Evolutionary conservation across 495 filamentous ascomycete species (phyloP).

Genomic region (Xylaria flabelliformis): DNA sequence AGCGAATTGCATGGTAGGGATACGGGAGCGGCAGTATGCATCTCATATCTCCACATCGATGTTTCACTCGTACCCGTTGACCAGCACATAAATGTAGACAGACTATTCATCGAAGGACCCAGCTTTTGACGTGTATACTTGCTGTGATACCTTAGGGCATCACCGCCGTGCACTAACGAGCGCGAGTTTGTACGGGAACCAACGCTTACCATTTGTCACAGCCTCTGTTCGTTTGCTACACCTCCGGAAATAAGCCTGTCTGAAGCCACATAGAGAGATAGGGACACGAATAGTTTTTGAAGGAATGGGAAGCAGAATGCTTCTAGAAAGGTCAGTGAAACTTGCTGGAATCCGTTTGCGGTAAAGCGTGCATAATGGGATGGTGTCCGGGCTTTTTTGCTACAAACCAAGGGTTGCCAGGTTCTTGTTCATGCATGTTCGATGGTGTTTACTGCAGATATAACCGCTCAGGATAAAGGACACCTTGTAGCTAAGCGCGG

Average conservation of each 20-base stretch:
- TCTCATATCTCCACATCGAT: background rate
- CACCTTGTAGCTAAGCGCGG: constrained; percentile 1
- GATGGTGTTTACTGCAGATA: background rate
- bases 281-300: background rate
- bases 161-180: too few species aligned
- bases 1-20: background rate
- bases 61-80: background rate
- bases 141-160: background rate
- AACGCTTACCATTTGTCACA: background rate
- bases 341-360: background rate
- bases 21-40: background rate
- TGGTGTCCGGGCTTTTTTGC: background rate
- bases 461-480: background rate
- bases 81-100: background rate
- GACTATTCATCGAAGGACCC: background rate
- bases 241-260: too few species aligned
- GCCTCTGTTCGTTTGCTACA: too few species aligned
- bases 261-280: background rate
- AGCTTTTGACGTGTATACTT: background rate
- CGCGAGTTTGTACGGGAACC: background rate
- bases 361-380: background rate
- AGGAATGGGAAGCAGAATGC: background rate
- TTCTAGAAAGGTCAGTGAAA: constrained; percentile 8
- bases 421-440: constrained; percentile 7
- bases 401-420: background rate